Conservation (phyloP, 169 alveolate genomes). For the Cryptosporidium tyzzeri region DNA sequence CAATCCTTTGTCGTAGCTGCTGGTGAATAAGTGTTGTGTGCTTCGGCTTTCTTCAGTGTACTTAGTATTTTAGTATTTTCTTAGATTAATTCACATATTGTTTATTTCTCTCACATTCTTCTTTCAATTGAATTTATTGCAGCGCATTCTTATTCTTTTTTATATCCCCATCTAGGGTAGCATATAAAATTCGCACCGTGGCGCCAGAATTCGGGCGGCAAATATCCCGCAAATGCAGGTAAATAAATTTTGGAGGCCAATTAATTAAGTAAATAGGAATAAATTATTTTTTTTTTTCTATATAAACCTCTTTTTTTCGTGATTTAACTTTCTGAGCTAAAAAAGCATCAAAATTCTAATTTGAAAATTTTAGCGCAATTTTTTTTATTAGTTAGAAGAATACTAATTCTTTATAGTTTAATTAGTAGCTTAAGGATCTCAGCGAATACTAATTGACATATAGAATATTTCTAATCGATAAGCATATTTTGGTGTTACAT, state of each 20-base stretch:
- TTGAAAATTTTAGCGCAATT: conserved; percentile 3
- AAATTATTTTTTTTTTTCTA: background rate
- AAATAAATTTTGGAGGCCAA: conserved; percentile 11
- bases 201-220: conserved; percentile 5
- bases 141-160: background rate
- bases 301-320: background rate
- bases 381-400: background rate
- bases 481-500: background rate
- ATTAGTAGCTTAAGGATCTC: background rate
- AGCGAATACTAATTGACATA: background rate
- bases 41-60: background rate
- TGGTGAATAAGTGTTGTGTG: background rate
- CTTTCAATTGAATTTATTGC: background rate
- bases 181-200: background rate
- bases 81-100: background rate
- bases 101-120: background rate
- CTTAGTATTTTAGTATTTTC: background rate
- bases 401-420: background rate
- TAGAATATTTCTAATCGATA: background rate
- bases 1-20: background rate
- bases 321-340: background rate
- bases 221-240: conserved; percentile 43
- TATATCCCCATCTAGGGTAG: background rate
- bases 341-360: background rate
- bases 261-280: background rate